Conservation (phyloP, 2,329 filamentous ascomycete genomes). For the Tolypocladium endophyticum region DNA sequence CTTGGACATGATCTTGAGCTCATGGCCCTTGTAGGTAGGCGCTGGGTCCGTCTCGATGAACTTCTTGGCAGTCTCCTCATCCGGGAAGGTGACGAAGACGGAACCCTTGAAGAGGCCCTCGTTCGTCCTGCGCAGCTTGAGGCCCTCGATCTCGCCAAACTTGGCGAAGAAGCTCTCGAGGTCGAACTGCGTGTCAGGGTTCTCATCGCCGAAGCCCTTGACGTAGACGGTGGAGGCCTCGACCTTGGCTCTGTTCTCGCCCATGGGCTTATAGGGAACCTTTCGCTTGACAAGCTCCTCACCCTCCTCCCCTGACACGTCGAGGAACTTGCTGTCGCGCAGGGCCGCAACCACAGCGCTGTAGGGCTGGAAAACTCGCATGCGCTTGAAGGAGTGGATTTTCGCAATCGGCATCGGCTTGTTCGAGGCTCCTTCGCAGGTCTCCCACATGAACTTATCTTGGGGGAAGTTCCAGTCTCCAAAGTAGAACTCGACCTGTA, state of each 20-base stretch:
- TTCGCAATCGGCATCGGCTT: slow-evolving; percentile 68
- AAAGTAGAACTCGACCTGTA: slow-evolving; percentile 93
- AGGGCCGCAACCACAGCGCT: slow-evolving; percentile 74
- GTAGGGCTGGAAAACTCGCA: slow-evolving; percentile 89
- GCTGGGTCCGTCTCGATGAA: slow-evolving; percentile 73
- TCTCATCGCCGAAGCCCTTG: slow-evolving; percentile 86
- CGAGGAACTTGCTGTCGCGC: slow-evolving; percentile 62
- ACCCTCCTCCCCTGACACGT: slow-evolving; percentile 63
- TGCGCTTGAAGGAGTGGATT: slow-evolving; percentile 84
- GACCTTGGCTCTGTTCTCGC: slow-evolving; percentile 51
- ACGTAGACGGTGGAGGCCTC: slow-evolving; percentile 75
- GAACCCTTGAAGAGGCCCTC: slow-evolving; percentile 84
- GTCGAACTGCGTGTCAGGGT: slow-evolving; percentile 79
- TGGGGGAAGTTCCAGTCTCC: slow-evolving; percentile 79
- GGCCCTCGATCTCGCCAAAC: slow-evolving; percentile 67
- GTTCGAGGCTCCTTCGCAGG: slow-evolving; percentile 70
- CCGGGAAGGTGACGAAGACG: slow-evolving; percentile 86
- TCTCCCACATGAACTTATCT: slow-evolving; percentile 77
- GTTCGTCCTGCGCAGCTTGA: slow-evolving; percentile 73
- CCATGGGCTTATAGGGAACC: slow-evolving; percentile 50
- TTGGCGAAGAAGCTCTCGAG: slow-evolving; percentile 85
- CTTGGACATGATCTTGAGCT: slow-evolving; percentile 80
- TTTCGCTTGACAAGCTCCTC: slow-evolving; percentile 69
- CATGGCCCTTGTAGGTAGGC: slow-evolving; percentile 73
- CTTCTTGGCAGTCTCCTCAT: slow-evolving; percentile 64